Evolutionary conservation across 139 green algal species (phyloP), one percentile per base, ranked within the genome.

Genomic region (Yamagishiella unicocca): DNA sequence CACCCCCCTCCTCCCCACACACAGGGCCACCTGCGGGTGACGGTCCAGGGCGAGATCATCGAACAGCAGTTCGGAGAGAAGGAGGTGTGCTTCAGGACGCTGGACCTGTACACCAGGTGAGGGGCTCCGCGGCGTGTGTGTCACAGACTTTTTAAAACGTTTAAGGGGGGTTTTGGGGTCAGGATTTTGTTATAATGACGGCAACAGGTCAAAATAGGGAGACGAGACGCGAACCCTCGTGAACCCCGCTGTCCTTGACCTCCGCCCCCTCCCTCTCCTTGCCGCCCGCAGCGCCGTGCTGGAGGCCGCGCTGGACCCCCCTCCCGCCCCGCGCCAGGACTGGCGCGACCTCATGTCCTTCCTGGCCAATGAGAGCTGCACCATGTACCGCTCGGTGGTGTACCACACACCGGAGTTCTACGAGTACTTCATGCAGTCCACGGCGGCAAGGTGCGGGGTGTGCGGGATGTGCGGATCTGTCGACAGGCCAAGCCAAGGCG

Each of bases 11-110:
- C 33, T 31, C 33, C 25, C 35, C 50, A 22, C 75, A 33, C 54
- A 5, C 91, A 96, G 82, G 97, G 96, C 38, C 91, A 68, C 66
- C 93, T 99, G 82, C 92, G 97, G 33, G 96, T 99, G 33, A 99
- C 97, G 5, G 95, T 98, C 45, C 96, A 98, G 89, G 95, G 92
- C 0, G 94, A 96, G 82, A 98, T 98, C 84, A 96, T 99, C 64
- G 95, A 99, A 92, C 92, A 96, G 89, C 97, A 99, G 92, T 99
- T 99, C 93, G 97, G 97, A 6, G 93, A 95, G 90, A 73, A 75
- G 12, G 90, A 94, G 88, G 90, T 96, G 37, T 90, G 81, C 76
- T 92, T 92, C 78, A 53, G 90, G 43, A 96, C 97, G 45, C 89
- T 99, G 85, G 96, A 99, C 87, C 85, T 97, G 50, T 98, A 98